Base-by-base conservation (phyloP, 1,284 basidiomycete genomes). In the Ustilago nuda region DNA sequence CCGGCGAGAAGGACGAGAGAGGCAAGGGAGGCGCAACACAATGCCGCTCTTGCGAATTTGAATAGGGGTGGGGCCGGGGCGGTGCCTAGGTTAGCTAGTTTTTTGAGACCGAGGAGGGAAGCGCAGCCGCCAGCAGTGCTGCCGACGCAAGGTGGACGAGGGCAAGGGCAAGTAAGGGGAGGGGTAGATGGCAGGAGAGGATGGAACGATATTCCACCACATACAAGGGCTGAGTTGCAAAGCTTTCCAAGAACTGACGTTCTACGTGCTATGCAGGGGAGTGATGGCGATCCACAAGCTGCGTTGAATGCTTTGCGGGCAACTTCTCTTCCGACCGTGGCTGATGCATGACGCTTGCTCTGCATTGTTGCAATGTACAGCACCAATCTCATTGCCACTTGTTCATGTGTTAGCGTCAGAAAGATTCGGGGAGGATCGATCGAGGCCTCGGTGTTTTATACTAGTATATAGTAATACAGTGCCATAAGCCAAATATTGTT, bases 21-120 rank as follows among this genome's bases (percentile, higher is more conserved):
- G 30, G 71, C 43, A 23, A 61, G 19, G 19, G 19, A 19, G 19
- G 19, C 70, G 4, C 48, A 61, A 41, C 65, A 72, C 17, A 63
- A 63, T 45, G 57, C 61, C 1, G 54, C 61, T 1, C 57, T 67
- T 8, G 57, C 56, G 1, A 64, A 51, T 17, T 13, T 56, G 17
- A 64, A 56, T 35, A 13, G 51, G 17, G 32, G 39, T 33, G 17
- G 35, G 13, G 30, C 30, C 1, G 33, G 46, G 12, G 56, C 57
- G 4, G 55, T 56, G 56, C 60, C 63, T 15, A 51, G 61, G 15
- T 39, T 72, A n/a, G 57, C 65, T 0, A 72, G 70, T n/a, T 27
- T 72, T 33, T 13, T 72, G 12, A 39, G 70, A 17, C 17, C n/a
- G 43, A 56, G 64, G 17, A 62, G 64, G 23, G 27, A 41, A 15